A percentile compares a stretch with the other conserved stretches of the same genome.
Conservation (phyloP, 2,329 filamentous ascomycete species). For the Pseudocercospora crystallina region DNA sequence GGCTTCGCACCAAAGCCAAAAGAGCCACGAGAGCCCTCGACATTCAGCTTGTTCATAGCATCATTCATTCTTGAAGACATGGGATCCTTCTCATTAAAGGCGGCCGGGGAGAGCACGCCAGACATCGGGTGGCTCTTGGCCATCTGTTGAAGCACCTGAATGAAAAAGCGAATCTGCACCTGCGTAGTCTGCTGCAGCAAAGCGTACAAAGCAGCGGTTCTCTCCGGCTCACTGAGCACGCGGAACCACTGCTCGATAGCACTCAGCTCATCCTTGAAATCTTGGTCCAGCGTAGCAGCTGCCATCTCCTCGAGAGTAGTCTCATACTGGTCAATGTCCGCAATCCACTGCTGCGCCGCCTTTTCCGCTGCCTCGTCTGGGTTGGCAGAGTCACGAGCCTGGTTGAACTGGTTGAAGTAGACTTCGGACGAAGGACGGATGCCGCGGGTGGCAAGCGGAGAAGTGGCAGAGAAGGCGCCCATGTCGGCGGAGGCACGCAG, state of each 20-base stretch:
- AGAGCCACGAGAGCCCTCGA: conserved; percentile 83
- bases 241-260: conserved; percentile 99
- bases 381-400: conserved; percentile 65
- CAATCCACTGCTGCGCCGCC: conserved; percentile 96
- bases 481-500: conserved; percentile 95
- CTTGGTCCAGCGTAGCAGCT: conserved; percentile 94
- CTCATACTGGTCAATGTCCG: conserved; percentile 98
- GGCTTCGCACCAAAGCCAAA: conserved; percentile 66
- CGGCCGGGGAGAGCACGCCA: conserved; percentile 87
- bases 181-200: conserved; percentile 97
- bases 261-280: conserved; percentile 98
- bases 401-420: conserved; percentile 74
- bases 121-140: conserved; percentile 98
- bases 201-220: conserved; percentile 92
- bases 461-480: conserved; percentile 70
- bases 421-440: conserved; percentile 95
- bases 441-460: conserved; percentile 67
- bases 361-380: conserved; percentile 87
- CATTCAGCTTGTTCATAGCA: conserved; percentile 92
- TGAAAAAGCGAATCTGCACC: conserved; percentile 98
- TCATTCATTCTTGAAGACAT: conserved; percentile 96
- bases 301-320: conserved; percentile 99
- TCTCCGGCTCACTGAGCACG: conserved; percentile 92
- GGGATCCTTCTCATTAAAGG: conserved; percentile 92
- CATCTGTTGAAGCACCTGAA: conserved; percentile 98